Percentiles rank a stretch among this genome's conserved stretches.
These are phyloP conservation scores for Thielaviopsis populi DNA, from an alignment of 2,329 filamentous ascomycete species.

Conservation along the genomic window DNA sequence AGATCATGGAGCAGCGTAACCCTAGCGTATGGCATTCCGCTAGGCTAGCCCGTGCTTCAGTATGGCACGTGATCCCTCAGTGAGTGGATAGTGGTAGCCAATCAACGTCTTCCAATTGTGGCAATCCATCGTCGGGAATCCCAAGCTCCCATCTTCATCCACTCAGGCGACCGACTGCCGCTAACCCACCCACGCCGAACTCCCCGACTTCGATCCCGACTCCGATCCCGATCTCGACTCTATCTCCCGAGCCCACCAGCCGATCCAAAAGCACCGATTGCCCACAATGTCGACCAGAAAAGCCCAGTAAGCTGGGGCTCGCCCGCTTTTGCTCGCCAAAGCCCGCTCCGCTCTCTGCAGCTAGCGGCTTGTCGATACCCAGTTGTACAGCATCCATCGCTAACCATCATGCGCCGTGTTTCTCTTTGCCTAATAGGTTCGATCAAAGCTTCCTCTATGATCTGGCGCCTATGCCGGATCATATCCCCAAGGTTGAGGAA, in stretches of 20 bases:
- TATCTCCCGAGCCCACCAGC: constrained; percentile 1
- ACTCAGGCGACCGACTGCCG: not conserved
- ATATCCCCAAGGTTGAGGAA: constrained; percentile 86
- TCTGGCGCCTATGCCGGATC: constrained; percentile 83
- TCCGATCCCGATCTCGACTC: not conserved
- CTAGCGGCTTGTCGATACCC: not conserved
- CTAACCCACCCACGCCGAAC: not conserved
- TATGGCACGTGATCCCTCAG: not conserved
- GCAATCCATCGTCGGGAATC: not conserved
- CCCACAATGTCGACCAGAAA: constrained; percentile 30
- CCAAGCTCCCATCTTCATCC: constrained; percentile 1
- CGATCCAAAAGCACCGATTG: constrained; percentile 16
- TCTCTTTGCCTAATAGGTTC: constrained; percentile 47
- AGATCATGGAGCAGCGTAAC: not conserved
- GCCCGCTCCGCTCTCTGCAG: not conserved
- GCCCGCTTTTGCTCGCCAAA: not conserved
- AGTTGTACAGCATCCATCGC: no score
- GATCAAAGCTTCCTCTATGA: constrained; percentile 87
- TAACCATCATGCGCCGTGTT: constrained; percentile 18
- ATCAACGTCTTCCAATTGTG: constrained; percentile 8
- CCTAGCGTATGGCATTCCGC: not conserved
- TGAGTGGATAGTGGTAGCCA: not conserved
- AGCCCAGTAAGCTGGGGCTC: constrained; percentile 26
- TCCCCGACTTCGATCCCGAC: not conserved
- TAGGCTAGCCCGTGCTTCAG: not conserved